Conservation (phyloP, 805 yeast genomes). For the Saccharomycopsis synnaedendra region DNA sequence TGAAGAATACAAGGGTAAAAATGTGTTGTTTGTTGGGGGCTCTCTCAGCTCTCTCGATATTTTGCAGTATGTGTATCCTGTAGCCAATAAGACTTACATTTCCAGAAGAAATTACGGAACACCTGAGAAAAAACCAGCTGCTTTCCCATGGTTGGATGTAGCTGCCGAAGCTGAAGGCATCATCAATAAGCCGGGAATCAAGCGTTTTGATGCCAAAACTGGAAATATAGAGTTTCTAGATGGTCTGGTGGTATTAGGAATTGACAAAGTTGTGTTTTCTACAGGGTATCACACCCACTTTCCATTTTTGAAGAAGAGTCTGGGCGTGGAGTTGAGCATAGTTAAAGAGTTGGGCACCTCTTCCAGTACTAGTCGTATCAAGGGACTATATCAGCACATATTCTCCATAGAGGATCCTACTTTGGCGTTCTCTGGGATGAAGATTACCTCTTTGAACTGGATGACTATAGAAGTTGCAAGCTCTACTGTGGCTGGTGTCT, state of each 20-base stretch:
- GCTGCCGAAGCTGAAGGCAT: slow-evolving; percentile 17
- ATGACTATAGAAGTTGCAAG: slow-evolving; percentile 40
- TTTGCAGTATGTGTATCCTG: slow-evolving; percentile 27
- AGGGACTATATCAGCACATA: slow-evolving; percentile 34
- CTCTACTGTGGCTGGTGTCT: slow-evolving; percentile 48
- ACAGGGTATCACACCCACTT: slow-evolving; percentile 35
- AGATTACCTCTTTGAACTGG: slow-evolving; percentile 32
- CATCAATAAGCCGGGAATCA: slow-evolving; percentile 12
- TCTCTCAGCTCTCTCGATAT: slow-evolving; percentile 32
- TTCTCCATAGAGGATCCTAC: slow-evolving; percentile 36
- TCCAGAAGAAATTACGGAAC: slow-evolving; percentile 12
- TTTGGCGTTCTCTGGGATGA: slow-evolving; percentile 31
- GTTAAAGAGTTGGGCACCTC: background rate
- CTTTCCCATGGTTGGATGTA: slow-evolving; percentile 17
- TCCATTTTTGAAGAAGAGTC: slow-evolving; percentile 22
- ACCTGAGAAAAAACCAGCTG: slow-evolving; percentile 1
- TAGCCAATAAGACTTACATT: slow-evolving; percentile 12
- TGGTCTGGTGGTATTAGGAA: slow-evolving; percentile 22
- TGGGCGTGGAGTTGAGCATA: background rate
- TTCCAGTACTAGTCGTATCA: slow-evolving; percentile 20
- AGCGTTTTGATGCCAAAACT: slow-evolving; percentile 8
- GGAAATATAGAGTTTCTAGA: slow-evolving; percentile 15
- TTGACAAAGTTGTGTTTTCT: slow-evolving; percentile 29
- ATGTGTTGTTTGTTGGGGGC: slow-evolving; percentile 34
- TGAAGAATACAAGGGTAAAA: slow-evolving; percentile 26